These are phyloP conservation scores for Erythrophleum ivorense DNA, from an alignment of 331 rosid genomes.

Conservation along the genomic window DNA sequence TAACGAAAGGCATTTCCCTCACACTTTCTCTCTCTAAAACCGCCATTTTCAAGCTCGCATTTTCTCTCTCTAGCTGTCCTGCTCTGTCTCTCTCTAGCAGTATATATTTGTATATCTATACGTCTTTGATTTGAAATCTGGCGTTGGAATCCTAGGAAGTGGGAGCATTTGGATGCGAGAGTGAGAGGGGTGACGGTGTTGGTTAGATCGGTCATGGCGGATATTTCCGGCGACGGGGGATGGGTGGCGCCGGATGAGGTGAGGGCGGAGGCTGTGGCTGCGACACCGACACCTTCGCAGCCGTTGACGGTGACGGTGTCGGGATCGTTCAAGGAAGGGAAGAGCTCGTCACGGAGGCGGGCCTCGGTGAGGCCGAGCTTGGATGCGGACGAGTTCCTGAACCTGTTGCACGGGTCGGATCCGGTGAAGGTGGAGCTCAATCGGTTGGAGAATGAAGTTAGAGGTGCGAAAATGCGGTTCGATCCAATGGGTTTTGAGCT, in stretches of 20 bases:
- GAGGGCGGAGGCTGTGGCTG: slow-evolving; percentile 42
- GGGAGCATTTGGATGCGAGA: slow-evolving; percentile 73
- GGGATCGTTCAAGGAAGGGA: slow-evolving; percentile 96
- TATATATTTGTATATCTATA: slow-evolving; percentile 1
- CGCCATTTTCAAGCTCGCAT: slow-evolving; percentile 40
- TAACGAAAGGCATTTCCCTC: slow-evolving; percentile 37
- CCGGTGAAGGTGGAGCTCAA: slow-evolving; percentile 99
- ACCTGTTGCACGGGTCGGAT: slow-evolving; percentile 97
- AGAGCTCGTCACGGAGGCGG: slow-evolving; percentile 77
- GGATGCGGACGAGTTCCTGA: slow-evolving; percentile 94
- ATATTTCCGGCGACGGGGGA: slow-evolving; percentile 63
- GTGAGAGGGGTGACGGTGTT: slow-evolving; percentile 35
- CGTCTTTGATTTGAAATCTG: slow-evolving; percentile 51
- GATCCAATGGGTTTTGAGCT: slow-evolving; percentile 66
- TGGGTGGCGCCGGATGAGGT: slow-evolving; percentile 37
- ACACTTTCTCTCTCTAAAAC: slow-evolving; percentile 47
- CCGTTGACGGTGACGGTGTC: slow-evolving; percentile 69
- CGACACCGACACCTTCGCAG: slow-evolving; percentile 36
- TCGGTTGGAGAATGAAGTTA: slow-evolving; percentile 97
- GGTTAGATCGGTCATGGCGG: slow-evolving; percentile 86
- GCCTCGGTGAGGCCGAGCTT: slow-evolving; percentile 78
- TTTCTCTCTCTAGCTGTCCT: slow-evolving; percentile 27
- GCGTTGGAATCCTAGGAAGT: slow-evolving; percentile 56
- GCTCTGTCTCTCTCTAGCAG: slow-evolving; percentile 3
- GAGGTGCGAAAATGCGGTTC: slow-evolving; percentile 90